Evolutionary conservation across 371 early-diverging fungal genomes (phyloP).

Genomic region (Choanephora cucurbitarum): DNA sequence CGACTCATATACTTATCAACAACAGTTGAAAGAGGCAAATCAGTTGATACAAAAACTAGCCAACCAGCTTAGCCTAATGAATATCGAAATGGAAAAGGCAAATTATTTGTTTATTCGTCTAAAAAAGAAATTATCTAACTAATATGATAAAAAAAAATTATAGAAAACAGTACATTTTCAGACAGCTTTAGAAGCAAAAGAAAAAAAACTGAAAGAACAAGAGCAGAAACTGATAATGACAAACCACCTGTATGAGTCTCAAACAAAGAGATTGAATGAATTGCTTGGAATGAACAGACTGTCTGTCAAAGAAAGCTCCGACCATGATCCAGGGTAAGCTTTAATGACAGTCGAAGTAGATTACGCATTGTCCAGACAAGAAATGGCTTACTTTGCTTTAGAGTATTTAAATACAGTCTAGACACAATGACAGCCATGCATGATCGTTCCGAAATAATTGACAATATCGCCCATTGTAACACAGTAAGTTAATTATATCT

Average conservation of each 20-base stretch:
- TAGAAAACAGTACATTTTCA: constrained; percentile 26
- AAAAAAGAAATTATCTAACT: too few species aligned
- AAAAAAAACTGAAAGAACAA: constrained; percentile 31
- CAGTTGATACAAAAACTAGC: constrained; percentile 24
- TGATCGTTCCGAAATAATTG: not conserved
- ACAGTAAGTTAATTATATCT: not conserved
- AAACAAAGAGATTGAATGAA: constrained; percentile 21
- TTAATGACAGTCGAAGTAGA: too few species aligned
- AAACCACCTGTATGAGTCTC: constrained; percentile 25
- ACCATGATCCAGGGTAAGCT: not conserved
- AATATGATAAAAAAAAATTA: constrained; percentile 18
- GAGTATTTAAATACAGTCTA: not conserved
- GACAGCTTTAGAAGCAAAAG: constrained; percentile 29
- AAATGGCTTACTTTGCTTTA: not conserved
- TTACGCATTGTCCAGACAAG: not conserved
- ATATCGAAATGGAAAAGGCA: constrained; percentile 18
- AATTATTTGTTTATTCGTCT: too few species aligned
- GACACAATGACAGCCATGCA: not conserved
- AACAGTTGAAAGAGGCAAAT: constrained; percentile 26
- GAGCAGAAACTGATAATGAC: constrained; percentile 20
- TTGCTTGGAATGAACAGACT: constrained; percentile 3
- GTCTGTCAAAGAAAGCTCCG: constrained; percentile 15
- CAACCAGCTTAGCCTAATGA: constrained; percentile 17
- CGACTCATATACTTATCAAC: constrained; percentile 9
- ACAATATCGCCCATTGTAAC: not conserved